These are phyloP conservation scores for Aspergillus biplanus DNA, from an alignment of 495 filamentous ascomycete genomes.

Conservation along the genomic window DNA sequence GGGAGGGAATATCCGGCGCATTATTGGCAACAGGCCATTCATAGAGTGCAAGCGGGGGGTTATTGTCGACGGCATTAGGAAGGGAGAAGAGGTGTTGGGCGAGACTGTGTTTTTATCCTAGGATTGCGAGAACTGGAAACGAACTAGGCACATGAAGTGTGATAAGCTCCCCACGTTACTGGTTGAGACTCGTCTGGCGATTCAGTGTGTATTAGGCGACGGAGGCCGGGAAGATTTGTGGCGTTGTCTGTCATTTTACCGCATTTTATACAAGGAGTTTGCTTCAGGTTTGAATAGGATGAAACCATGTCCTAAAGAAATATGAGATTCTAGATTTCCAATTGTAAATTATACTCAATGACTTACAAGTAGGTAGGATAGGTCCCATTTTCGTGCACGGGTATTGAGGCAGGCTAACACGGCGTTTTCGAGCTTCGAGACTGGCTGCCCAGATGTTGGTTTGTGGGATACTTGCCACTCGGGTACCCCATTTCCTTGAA, in stretches of 20 bases:
- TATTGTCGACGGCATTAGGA: not conserved
- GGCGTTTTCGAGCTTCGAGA: conserved; percentile 39
- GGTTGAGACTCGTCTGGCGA: conserved; percentile 5
- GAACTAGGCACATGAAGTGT: conserved; percentile 32
- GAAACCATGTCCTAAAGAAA: conserved; percentile 18
- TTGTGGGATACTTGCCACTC: conserved; percentile 43
- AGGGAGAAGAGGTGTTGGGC: not conserved
- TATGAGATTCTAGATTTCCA: conserved; percentile 15
- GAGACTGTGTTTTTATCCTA: not conserved
- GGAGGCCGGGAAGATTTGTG: conserved; percentile 43
- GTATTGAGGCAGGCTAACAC: conserved; percentile 41
- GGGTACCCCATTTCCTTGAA: conserved; percentile 23
- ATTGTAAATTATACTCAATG: not conserved
- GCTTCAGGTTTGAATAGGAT: conserved; percentile 46
- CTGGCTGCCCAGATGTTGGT: conserved; percentile 22
- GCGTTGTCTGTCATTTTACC: conserved; percentile 40
- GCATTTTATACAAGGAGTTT: conserved; percentile 45
- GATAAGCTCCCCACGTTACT: conserved; percentile 31
- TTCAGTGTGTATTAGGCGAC: conserved; percentile 22
- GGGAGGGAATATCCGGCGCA: conserved; percentile 30
- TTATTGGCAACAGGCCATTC: conserved; percentile 32
- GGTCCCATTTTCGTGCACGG: conserved; percentile 47
- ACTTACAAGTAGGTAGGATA: conserved; percentile 46
- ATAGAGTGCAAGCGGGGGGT: conserved; percentile 26
- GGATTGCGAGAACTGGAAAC: not conserved